Evolutionary conservation across 2,329 filamentous ascomycete species (phyloP), one percentile per base, ranked within the genome.

Genomic region (Boeremia lycopersici): DNA sequence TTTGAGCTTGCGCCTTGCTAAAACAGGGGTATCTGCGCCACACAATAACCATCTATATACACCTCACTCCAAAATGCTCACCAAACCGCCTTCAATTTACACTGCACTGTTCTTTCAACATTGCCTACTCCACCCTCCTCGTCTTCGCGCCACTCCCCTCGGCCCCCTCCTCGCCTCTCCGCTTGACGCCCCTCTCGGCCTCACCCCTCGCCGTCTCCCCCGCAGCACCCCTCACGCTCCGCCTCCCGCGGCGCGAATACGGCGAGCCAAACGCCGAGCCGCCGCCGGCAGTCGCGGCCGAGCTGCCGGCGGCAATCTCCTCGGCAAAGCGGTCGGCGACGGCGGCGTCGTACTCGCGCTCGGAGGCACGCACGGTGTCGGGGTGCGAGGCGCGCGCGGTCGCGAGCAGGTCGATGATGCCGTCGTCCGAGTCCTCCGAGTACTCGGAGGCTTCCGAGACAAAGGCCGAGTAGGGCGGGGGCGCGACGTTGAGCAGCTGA

Each of bases 211-310:
- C n/a, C n/a, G n/a, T n/a, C n/a, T n/a, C n/a, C n/a, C 39, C 58
- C 0, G 17, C 19, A 23, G 5, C 28, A 1, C n/a, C 39, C 12
- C 5, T 23, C 3, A 23, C 19, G 19, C 19, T 23, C 3, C 19
- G 19, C 19, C 39, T 56, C 0, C 13, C 15, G 4, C 29, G 12
- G 28, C 30, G 52, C 7, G 42, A 23, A 5, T 3, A 52, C 12
- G 79, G 79, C 39, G 69, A 79, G 33, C 75, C 77, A 53, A 78
- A 80, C 0, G 79, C 79, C 36, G 77, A 80, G 6, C 79, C 79
- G 9, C 79, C 79, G 11, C 78, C 79, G 4, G 77, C 79, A 3
- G 78, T 79, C 0, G 79, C 81, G 2, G 79, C 79, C 10, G 76
- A 79, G 45, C 77, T 80, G 11, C 79, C 79, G 1, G 79, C 76